Evolutionary conservation across 768 basidiomycete genomes (phyloP).

Genomic region (Paxillus ammoniavirescens): DNA sequence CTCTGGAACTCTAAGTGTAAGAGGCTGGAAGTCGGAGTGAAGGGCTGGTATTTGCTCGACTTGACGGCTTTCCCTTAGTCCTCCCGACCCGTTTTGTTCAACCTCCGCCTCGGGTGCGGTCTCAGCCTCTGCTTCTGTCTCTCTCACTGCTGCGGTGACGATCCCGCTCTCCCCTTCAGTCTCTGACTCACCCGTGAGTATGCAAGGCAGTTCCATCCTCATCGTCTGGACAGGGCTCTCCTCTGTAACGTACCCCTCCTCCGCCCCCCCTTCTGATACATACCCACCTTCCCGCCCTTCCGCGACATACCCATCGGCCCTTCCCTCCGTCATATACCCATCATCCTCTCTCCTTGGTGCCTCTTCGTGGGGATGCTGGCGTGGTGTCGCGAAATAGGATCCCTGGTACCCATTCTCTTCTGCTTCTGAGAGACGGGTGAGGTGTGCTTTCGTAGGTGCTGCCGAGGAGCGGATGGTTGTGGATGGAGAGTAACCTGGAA

Average conservation of each 20-base stretch:
- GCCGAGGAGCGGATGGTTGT: conserved; percentile 86
- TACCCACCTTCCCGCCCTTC: not conserved
- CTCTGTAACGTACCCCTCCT: conserved; percentile 62
- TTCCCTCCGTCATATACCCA: conserved; percentile 24
- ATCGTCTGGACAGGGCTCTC: conserved; percentile 15
- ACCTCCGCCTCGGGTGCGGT: conserved; percentile 5
- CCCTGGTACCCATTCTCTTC: conserved; percentile 91
- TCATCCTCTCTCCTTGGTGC: conserved; percentile 15
- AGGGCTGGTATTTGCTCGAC: conserved; percentile 2
- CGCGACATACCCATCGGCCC: conserved; percentile 60
- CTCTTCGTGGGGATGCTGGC: conserved; percentile 19
- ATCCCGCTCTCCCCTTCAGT: conserved; percentile 3
- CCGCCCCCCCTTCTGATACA: conserved; percentile 14
- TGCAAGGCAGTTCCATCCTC: conserved; percentile 1
- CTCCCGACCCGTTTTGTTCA: conserved; percentile 6
- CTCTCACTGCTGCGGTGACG: not conserved
- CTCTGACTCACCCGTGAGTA: conserved; percentile 8
- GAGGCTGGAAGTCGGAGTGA: not conserved
- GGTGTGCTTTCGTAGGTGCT: conserved; percentile 54
- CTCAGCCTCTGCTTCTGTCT: conserved; percentile 6
- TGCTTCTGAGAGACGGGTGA: conserved; percentile 75
- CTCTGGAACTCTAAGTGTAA: conserved; percentile 1
- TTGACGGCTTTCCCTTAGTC: not conserved
- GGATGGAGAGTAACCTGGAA: conserved; percentile 87
- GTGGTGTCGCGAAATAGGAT: conserved; percentile 59